Evolutionary conservation across 352 stramenopile species (phyloP), one percentile per base, ranked within the genome.

Genomic region (Blastocystis sp.): DNA sequence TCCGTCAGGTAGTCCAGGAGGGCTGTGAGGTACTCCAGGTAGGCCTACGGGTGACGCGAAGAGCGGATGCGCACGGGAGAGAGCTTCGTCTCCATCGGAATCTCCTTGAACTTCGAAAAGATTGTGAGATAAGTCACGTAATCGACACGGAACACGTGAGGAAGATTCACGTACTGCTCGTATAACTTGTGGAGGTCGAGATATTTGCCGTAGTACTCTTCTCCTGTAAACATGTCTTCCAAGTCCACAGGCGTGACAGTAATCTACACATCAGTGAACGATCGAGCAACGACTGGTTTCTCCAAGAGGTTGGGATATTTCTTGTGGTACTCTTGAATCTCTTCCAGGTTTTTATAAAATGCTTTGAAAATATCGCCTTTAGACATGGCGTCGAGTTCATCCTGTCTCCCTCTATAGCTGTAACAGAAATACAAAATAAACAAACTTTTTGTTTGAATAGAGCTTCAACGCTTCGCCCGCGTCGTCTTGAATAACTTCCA

Each of bases 121-220:
- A 65, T n/a, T 47, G 69, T 68, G 2, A 87, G 41, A 47, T 90
- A 66, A 16, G 79, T 82, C 8, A 85, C 76, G 34, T 90, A 62
- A 41, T 90, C 47, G 26, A 90, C 53, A 16, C 45, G 39, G 45
- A 20, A 90, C 6, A 90, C 87, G 93, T 93, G 62, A 95, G 87
- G 88, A 95, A 96, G 90, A 87, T 96, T 95, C 68, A 95, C 73
- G 68, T 93, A 96, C 20, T 92, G 91, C 76, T 91, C 81, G 91
- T 95, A 95, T 78, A 95, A 94, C 90, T 94, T 92, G 82, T 96
- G 93, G 45, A 96, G 76, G 89, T 96, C 94, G n/a, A 96, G 92
- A 87, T 96, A 96, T 82, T 95, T 95, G 78, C 94, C 94, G 53
- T 95, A 95, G 34, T 92, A 93, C 90, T 96, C 94, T 93, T 96